A percentile compares a stretch with the other conserved stretches of the same genome.
These are phyloP conservation scores for Wickerhamia fluorescens DNA, from an alignment of 805 yeast genomes.

Conservation along the genomic window DNA sequence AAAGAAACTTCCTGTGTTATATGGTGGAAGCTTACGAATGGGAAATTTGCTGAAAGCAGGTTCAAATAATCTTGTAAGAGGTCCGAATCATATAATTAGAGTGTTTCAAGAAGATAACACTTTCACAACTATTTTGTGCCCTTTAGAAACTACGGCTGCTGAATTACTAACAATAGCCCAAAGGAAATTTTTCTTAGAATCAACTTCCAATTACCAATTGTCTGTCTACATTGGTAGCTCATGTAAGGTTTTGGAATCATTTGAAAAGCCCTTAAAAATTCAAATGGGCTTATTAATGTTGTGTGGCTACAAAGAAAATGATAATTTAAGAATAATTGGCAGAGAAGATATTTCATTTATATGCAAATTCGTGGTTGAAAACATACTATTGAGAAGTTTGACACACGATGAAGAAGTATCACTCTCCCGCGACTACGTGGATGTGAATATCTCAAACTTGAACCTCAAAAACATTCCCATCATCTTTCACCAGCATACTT, in stretches of 20 bases:
- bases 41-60: too few relatives aligned
- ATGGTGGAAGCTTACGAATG: not conserved
- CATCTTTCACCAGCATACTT: conserved; percentile 69
- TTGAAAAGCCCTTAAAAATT: conserved; percentile 70
- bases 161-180: conserved; percentile 67
- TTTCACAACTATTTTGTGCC: conserved; percentile 75
- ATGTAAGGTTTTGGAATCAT: conserved; percentile 62
- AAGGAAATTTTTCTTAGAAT: conserved; percentile 68
- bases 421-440: conserved; percentile 57
- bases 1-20: conserved; percentile 20
- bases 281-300: conserved; percentile 66
- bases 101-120: conserved; percentile 80
- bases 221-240: conserved; percentile 71
- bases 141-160: conserved; percentile 68
- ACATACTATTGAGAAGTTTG: conserved; percentile 51
- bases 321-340: conserved; percentile 70
- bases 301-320: conserved; percentile 76
- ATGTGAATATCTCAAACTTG: conserved; percentile 66
- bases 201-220: conserved; percentile 66
- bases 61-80: conserved; percentile 10
- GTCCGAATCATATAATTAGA: conserved; percentile 48
- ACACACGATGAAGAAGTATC: conserved; percentile 66
- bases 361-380: conserved; percentile 71
- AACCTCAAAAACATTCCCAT: conserved; percentile 82
- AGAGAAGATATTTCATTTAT: conserved; percentile 77